Conservation (phyloP, 73 alveolate genomes). For the Uronychia binucleata region DNA sequence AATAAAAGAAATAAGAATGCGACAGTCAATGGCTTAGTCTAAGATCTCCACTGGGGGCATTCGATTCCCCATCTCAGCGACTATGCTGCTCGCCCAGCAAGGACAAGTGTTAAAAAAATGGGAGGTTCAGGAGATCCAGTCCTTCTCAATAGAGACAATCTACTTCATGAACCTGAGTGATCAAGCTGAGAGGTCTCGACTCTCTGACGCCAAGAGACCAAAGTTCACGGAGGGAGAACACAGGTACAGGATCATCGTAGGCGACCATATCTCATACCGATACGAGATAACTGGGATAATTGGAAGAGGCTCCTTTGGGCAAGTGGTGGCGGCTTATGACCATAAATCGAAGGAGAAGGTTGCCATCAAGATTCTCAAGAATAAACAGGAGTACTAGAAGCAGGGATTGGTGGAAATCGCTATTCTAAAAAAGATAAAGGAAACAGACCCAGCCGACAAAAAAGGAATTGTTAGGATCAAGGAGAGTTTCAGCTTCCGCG, state of each 20-base stretch:
- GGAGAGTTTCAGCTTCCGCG: conserved; percentile 73
- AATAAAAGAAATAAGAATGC: background rate
- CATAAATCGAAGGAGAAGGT: conserved; percentile 25
- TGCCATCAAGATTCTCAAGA: conserved; percentile 66
- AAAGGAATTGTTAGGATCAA: conserved; percentile 67
- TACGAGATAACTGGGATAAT: conserved; percentile 28
- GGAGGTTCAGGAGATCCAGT: background rate
- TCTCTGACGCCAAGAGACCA: background rate
- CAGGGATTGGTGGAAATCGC: conserved; percentile 88
- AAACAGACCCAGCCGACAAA: conserved; percentile 70
- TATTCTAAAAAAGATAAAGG: conserved; percentile 69
- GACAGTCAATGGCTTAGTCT: background rate
- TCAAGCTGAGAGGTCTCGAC: background rate
- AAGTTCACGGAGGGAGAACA: conserved; percentile 36
- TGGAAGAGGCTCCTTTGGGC: conserved; percentile 46
- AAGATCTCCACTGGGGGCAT: background rate
- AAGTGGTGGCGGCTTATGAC: conserved; percentile 29
- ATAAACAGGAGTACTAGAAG: conserved; percentile 82
- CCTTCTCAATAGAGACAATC: background rate
- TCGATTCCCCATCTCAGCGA: background rate
- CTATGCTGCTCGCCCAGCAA: background rate
- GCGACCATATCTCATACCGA: conserved; percentile 36
- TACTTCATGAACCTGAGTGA: background rate
- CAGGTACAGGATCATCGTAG: conserved; percentile 19
- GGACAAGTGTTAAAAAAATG: background rate